Evolutionary conservation across 768 basidiomycete genomes (phyloP), one percentile per base, ranked within the genome.

Genomic region (Amyloporia xantha): DNA sequence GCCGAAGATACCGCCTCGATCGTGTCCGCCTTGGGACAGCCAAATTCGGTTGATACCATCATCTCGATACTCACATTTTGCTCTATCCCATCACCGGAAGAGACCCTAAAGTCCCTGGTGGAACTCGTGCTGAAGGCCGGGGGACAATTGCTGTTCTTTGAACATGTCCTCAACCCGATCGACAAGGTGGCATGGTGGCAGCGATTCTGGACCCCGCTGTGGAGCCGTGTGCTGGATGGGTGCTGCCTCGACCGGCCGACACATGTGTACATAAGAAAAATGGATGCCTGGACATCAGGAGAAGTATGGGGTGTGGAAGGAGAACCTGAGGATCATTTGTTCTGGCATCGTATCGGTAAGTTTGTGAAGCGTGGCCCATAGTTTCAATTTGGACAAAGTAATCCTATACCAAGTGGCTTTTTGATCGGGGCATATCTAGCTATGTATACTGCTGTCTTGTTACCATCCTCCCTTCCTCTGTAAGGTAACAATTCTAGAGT

Each of bases 121-220:
- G 60, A 66, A 3, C 72, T 79, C 9, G 67, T 80, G 1, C 72
- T 90, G 26, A 79, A 74, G 50, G 74, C 84, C 0, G 82, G 84
- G 0, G 87, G 87, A 0, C 69, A 74, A 44, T 48, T 89, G 0
- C 66, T 89, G 15, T 81, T 81, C 56, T 81, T 79, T 51, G 87
- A 90, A 62, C 87, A 90, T 52, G 83, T 89, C 9, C 64, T 71
- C 44, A 83, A 74, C 54, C 74, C 69, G 1, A 62, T 65, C 0
- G 45, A 56, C 5, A 78, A 82, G 52, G 75, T 86, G 2, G 75
- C 76, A 6, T 77, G 79, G 77, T 88, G 85, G 84, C 87, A 90
- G 62, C 52, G 69, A 0, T 72, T 85, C 42, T 88, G 85, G 86
- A 73, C 82, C 1, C 86, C 86, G 0, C 4, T 87, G 3, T 90